Evolutionary conservation across 2,329 filamentous ascomycete species (phyloP).

Genomic region (Fusarium napiforme): DNA sequence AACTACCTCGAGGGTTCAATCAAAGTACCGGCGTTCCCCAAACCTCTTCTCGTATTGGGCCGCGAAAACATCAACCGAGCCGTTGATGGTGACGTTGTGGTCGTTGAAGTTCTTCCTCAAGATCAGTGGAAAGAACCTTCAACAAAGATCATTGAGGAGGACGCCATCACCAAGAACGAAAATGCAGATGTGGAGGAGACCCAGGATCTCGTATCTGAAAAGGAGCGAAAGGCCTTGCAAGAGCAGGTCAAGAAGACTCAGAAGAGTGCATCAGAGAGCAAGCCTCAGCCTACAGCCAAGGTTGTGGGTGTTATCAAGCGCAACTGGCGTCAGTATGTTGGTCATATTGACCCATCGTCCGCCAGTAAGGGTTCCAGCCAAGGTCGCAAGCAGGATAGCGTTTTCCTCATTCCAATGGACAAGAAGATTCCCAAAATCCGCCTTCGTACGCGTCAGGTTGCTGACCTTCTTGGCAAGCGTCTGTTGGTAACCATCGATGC

Average conservation of each 20-base stretch:
- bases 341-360: conserved; percentile 90
- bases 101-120: conserved; percentile 90
- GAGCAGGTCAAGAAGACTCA: conserved; percentile 92
- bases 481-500: conserved; percentile 93
- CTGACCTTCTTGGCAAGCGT: conserved; percentile 88
- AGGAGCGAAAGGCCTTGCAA: conserved; percentile 85
- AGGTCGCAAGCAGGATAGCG: conserved; percentile 86
- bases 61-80: conserved; percentile 96
- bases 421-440: conserved; percentile 97
- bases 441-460: conserved; percentile 88
- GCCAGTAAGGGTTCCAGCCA: conserved; percentile 78
- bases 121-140: conserved; percentile 98
- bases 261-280: conserved; percentile 77
- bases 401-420: conserved; percentile 98
- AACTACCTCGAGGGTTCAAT: conserved; percentile 97
- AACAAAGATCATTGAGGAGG: conserved; percentile 95
- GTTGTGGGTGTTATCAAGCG: conserved; percentile 93
- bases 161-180: conserved; percentile 89
- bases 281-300: conserved; percentile 87
- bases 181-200: conserved; percentile 87
- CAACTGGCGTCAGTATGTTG: conserved; percentile 98
- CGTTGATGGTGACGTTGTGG: conserved; percentile 90
- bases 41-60: conserved; percentile 86
- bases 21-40: conserved; percentile 89
- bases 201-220: conserved; percentile 83